Base-by-base conservation (phyloP, 169 alveolate genomes). In the Eimeria acervulina region DNA sequence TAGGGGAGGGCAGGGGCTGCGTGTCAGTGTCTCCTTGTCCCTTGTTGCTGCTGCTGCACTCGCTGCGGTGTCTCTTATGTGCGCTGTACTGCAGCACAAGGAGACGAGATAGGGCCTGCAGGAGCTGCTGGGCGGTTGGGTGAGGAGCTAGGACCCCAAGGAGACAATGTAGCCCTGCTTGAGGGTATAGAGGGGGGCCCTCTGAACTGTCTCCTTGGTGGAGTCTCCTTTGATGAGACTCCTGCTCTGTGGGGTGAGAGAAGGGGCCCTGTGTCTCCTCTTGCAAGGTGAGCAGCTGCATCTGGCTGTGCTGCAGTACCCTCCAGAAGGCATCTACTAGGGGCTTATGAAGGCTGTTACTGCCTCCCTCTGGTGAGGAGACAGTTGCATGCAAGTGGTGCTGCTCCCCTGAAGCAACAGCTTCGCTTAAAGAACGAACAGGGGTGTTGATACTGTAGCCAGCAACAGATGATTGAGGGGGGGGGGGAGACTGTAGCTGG, bases 281-380 rank as follows among this genome's bases (percentile, higher is more conserved):
- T 13, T 81, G 90, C 72, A 42, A 12, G 26, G 90, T 72, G 40
- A 81, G 21, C 42, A 51, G 52, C n/a, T 63, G 90, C 72, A 51
- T 19, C 44, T 81, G 90, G 90, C 52, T 81, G 31, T 81, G 90
- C 42, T 81, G 70, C 47, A 81, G 68, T 0, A 51, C 68, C n/a
- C 90, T 26, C 90, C 90, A 81, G 68, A 81, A 81, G 90, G 72
- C 90, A 1, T 59, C 90, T 26, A 44, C 70, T 8, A 81, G 90
- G 40, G 66, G 90, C 17, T 3, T 44, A 21, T 26, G 90, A 6
- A 42, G 63, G 15, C 21, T 42, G 88, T 63, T 78, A 63, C 66
- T 78, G 66, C 15, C 66, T 55, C n/a, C 66, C 5, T 10, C 5
- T 7, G 5, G 66, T 13, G 15, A 7, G n/a, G 78, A 21, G 4